A percentile compares a stretch with the other conserved stretches of the same genome.
phyloP scores from a whole-genome alignment of 2,329 filamentous ascomycete species.

The Aureobasidium leucospermi region DNA sequence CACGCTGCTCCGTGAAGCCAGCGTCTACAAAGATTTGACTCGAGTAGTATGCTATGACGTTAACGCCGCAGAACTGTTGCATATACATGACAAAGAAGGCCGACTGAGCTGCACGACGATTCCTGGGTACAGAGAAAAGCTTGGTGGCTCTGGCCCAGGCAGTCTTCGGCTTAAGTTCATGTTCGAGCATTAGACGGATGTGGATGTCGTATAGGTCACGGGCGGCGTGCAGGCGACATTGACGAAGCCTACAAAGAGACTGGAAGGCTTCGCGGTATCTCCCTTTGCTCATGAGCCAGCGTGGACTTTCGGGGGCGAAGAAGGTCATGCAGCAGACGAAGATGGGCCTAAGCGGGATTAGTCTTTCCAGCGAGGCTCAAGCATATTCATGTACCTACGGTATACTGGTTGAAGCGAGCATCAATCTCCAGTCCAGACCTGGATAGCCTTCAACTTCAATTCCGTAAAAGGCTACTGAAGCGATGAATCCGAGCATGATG shows the following conservation, averaged over 20 bases:
- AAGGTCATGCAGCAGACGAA: conserved; percentile 28
- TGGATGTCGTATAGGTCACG: conserved; percentile 33
- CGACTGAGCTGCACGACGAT: conserved; percentile 26
- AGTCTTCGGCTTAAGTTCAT: conserved; percentile 12
- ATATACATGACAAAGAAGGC: conserved; percentile 20
- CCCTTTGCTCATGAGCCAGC: conserved; percentile 34
- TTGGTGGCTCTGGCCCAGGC: conserved; percentile 22
- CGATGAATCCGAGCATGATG: conserved; percentile 38
- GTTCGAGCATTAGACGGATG: conserved; percentile 15
- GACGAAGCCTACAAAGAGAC: conserved; percentile 29
- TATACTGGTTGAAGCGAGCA: conserved; percentile 59
- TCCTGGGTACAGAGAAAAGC: conserved; percentile 27
- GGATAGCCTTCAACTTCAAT: conserved; percentile 42
- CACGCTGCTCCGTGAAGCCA: conserved; percentile 21
- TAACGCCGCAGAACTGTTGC: conserved; percentile 18
- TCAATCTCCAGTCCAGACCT: conserved; percentile 25
- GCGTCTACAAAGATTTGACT: conserved; percentile 24
- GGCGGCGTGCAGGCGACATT: conserved; percentile 31
- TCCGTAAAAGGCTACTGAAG: conserved; percentile 35
- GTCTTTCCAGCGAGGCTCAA: neutral
- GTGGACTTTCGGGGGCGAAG: conserved; percentile 38
- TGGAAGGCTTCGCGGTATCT: conserved; percentile 30
- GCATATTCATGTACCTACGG: conserved; percentile 15
- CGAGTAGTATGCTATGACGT: conserved; percentile 28
- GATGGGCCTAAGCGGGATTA: conserved; percentile 16